These are phyloP conservation scores for Leishmania amazonensis DNA, from an alignment of 208 protist species.

Conservation along the genomic window DNA sequence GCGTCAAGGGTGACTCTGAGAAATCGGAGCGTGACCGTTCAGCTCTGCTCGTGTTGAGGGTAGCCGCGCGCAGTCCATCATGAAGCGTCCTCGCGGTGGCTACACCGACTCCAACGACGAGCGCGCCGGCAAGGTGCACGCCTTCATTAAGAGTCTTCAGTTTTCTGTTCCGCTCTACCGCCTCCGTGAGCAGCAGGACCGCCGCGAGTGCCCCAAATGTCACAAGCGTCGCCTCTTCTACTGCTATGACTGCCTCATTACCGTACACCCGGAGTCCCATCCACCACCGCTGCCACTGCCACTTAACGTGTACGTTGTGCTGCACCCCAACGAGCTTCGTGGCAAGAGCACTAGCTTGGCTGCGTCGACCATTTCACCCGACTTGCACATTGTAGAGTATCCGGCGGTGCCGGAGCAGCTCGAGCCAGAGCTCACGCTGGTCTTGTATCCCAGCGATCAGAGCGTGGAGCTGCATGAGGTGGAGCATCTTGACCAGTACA, in stretches of 20 bases:
- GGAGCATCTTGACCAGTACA: constrained; percentile 68
- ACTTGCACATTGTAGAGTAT: constrained; percentile 82
- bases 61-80: constrained; percentile 5
- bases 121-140: constrained; percentile 50
- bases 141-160: constrained; percentile 70
- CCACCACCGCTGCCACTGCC: constrained; percentile 75
- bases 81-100: constrained; percentile 72
- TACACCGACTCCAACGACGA: constrained; percentile 71
- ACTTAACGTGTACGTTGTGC: constrained; percentile 85
- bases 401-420: constrained; percentile 66
- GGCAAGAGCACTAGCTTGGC: constrained; percentile 94
- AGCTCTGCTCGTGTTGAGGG: neutral
- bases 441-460: constrained; percentile 86
- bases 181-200: constrained; percentile 63
- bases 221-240: constrained; percentile 81
- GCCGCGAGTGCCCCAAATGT: constrained; percentile 73
- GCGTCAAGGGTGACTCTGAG: neutral
- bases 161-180: constrained; percentile 73
- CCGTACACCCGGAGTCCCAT: constrained; percentile 83
- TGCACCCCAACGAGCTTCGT: constrained; percentile 88
- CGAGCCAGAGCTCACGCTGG: constrained; percentile 66
- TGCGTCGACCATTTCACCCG: constrained; percentile 87
- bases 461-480: constrained; percentile 76
- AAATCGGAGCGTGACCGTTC: neutral
- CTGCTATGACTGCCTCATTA: constrained; percentile 91